Evolutionary conservation across 163 green algal species (phyloP), one percentile per base, ranked within the genome.

Genomic region (Scenedesmus sp.): DNA sequence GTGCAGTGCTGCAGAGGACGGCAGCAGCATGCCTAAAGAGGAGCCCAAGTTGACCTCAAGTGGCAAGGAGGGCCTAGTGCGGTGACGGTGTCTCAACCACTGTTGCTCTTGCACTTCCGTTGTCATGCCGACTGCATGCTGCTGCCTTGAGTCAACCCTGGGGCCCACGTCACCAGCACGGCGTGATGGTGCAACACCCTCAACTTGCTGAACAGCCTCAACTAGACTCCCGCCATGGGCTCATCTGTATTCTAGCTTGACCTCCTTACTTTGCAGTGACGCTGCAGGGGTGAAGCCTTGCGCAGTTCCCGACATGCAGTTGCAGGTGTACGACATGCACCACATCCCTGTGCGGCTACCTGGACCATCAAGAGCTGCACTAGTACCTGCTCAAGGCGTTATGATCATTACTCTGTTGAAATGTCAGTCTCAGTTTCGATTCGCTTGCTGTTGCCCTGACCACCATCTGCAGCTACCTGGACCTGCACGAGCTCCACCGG

Each of bases 351-450:
- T 65, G 51, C 79, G 94, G 97, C 18, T 99, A 96, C 93, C 93
- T 99, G 81, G 98, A 99, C 96, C 89, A 99, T 90, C 96, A 99
- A 79, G 93, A 96, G 83, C 92, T 96, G 10, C 96, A 97, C 94
- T 91, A 94, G 22, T 51, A 70, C 22, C 22, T 70, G 22, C 22
- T 33, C 59, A 65, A 4, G 46, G 46, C 46, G 6, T 53, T 53
- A 53, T 53, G 46, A 16, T 10, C 10, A 53, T 53, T 53, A 53
- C 6, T 53, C 10, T 10, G 10, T 53, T 53, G 46, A 53, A 10
- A 53, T 2, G 4, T 70, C 56, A n/a, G 3, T 33, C 1, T 9
- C n/a, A n/a, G n/a, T n/a, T n/a, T n/a, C n/a, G n/a, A n/a, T n/a
- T n/a, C n/a, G n/a, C n/a, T n/a, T n/a, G n/a, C n/a, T n/a, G n/a